These are phyloP conservation scores for Rhexocercosporidium sp. DNA, from an alignment of 2,329 filamentous ascomycete genomes.

Conservation along the genomic window DNA sequence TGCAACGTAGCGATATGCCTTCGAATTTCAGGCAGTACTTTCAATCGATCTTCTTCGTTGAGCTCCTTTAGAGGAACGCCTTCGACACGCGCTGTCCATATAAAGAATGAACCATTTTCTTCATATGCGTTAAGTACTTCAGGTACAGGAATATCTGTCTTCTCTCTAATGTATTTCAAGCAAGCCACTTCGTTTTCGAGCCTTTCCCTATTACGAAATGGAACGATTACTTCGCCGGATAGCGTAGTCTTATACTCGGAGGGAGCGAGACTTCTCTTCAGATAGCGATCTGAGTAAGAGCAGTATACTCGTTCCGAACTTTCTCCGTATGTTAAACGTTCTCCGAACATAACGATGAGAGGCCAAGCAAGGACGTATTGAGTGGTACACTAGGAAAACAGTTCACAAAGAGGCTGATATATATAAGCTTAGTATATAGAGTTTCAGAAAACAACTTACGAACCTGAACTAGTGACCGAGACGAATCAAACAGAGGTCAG, in stretches of 20 bases:
- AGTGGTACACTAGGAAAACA: too few relatives aligned
- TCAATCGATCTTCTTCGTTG: background rate
- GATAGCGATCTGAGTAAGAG: too few relatives aligned
- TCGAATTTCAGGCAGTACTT: background rate
- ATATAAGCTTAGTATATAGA: too few relatives aligned
- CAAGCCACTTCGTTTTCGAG: slow-evolving; percentile 2
- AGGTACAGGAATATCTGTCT: slow-evolving; percentile 9
- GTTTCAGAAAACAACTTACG: too few relatives aligned
- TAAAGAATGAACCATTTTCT: background rate
- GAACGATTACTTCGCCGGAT: background rate
- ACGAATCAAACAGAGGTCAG: too few relatives aligned
- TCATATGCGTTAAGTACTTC: background rate
- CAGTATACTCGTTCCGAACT: too few relatives aligned
- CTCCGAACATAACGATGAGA: too few relatives aligned
- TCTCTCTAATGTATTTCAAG: background rate
- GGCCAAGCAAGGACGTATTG: too few relatives aligned
- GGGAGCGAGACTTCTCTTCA: slow-evolving; percentile 4
- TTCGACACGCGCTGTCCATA: background rate
- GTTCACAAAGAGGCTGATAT: too few relatives aligned
- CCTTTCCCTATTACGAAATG: background rate
- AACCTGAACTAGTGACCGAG: too few relatives aligned
- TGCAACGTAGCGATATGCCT: background rate
- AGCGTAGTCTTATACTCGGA: background rate
- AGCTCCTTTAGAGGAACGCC: background rate
- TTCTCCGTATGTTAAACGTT: too few relatives aligned